Conservation (phyloP, 1,284 basidiomycete species). For the Fomitopsis betulina region DNA sequence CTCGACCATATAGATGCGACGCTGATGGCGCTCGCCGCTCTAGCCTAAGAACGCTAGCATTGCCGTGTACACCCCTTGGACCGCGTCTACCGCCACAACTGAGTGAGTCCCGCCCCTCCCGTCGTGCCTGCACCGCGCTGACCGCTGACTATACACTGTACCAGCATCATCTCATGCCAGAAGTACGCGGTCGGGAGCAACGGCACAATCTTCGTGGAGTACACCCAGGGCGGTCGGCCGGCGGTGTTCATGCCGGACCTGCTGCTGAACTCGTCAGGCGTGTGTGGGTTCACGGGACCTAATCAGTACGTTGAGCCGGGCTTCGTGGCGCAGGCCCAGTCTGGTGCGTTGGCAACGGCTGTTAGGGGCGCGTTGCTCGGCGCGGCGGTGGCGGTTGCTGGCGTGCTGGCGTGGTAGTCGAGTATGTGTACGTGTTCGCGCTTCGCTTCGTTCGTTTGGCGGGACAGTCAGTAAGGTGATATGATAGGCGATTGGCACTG, state of each 20-base stretch:
- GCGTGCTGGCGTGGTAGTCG: background rate
- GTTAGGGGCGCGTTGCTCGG: background rate
- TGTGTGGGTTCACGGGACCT: constrained; percentile 27
- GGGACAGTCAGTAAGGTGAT: background rate
- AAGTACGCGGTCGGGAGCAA: constrained; percentile 64
- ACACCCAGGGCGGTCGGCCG: constrained; percentile 54
- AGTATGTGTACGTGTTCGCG: background rate
- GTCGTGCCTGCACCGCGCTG: background rate
- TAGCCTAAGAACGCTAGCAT: constrained; percentile 55
- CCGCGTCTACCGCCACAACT: constrained; percentile 38
- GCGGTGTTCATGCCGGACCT: constrained; percentile 45
- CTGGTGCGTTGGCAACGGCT: background rate
- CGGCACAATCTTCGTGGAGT: constrained; percentile 53
- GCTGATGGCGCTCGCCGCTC: background rate
- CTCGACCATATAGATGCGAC: background rate
- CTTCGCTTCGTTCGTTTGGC: background rate
- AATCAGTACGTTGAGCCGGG: background rate
- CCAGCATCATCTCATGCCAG: constrained; percentile 57
- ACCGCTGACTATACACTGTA: background rate
- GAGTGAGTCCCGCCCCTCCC: constrained; percentile 39
- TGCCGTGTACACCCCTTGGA: constrained; percentile 50
- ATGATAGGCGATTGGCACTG: background rate
- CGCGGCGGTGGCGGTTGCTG: background rate
- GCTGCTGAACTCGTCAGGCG: constrained; percentile 34
- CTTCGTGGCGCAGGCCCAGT: background rate